phyloP scores from a whole-genome alignment of 2,329 filamentous ascomycete genomes.

The Pseudonectria foliicola region DNA sequence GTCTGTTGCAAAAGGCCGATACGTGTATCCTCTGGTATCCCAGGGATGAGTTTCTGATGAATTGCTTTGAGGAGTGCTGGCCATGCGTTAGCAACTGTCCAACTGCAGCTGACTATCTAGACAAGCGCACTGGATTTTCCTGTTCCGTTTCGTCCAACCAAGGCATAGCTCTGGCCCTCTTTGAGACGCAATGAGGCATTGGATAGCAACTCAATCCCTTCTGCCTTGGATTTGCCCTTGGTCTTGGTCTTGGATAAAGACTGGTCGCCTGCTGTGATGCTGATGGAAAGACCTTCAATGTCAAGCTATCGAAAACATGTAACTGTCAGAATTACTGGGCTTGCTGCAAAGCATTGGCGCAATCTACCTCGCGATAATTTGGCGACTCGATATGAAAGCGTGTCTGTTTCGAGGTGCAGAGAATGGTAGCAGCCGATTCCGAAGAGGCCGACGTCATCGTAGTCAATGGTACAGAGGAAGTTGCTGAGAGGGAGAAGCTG shows the following conservation, averaged over 20 bases:
- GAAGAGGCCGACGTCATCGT: conserved; percentile 42
- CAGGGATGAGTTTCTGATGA: conserved; percentile 70
- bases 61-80: conserved; percentile 66
- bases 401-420: conserved; percentile 61
- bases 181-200: conserved; percentile 67
- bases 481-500: not conserved
- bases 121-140: conserved; percentile 65
- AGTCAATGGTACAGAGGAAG: not conserved
- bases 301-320: conserved; percentile 43
- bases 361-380: conserved; percentile 48
- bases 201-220: conserved; percentile 59
- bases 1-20: conserved; percentile 67
- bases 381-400: conserved; percentile 54
- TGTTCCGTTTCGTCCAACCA: conserved; percentile 73
- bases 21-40: conserved; percentile 58
- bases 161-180: conserved; percentile 65
- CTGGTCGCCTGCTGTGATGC: conserved; percentile 44
- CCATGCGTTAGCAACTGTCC: not conserved
- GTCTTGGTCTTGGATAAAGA: conserved; percentile 37
- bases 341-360: too few species aligned
- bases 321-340: too few species aligned
- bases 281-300: conserved; percentile 66
- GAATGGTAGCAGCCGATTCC: conserved; percentile 45
- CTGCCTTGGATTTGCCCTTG: conserved; percentile 38
- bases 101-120: not conserved